Evolutionary conservation across 2,329 filamentous ascomycete genomes (phyloP).

Genomic region (Paraphoma chrysanthemicola): DNA sequence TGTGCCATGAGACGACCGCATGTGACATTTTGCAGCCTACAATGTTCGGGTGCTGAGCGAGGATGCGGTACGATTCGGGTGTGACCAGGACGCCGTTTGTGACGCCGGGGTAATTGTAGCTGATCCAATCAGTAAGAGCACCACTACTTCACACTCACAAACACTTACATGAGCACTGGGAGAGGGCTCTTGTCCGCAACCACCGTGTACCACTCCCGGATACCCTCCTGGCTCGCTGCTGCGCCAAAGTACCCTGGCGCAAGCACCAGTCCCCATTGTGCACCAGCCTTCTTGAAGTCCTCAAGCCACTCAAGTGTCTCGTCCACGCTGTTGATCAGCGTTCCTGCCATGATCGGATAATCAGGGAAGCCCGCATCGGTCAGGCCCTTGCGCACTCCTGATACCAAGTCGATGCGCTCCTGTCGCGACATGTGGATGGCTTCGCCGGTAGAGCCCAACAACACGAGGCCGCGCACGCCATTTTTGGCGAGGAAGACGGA

Average conservation of each 20-base stretch:
- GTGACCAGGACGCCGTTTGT: slow-evolving; percentile 69
- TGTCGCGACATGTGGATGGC: slow-evolving; percentile 66
- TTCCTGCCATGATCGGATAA: slow-evolving; percentile 69
- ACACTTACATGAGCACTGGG: slow-evolving; percentile 65
- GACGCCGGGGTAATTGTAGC: slow-evolving; percentile 71
- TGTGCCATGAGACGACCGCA: slow-evolving; percentile 69
- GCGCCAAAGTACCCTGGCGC: slow-evolving; percentile 71
- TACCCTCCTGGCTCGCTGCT: slow-evolving; percentile 63
- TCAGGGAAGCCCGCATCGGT: slow-evolving; percentile 63
- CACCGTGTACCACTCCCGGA: slow-evolving; percentile 66
- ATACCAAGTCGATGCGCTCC: slow-evolving; percentile 64
- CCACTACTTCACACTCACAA: not conserved
- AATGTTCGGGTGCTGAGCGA: slow-evolving; percentile 70
- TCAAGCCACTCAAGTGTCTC: slow-evolving; percentile 66
- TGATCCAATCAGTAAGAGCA: slow-evolving; percentile 33
- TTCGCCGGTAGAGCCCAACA: slow-evolving; percentile 70
- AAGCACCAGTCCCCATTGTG: slow-evolving; percentile 68
- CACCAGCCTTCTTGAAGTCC: slow-evolving; percentile 63
- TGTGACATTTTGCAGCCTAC: slow-evolving; percentile 75
- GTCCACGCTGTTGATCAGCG: slow-evolving; percentile 67
- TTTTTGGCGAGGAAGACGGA: slow-evolving; percentile 65
- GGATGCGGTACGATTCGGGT: slow-evolving; percentile 64
- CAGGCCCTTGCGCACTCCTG: slow-evolving; percentile 63
- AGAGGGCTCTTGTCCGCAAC: slow-evolving; percentile 68
- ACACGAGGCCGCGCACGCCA: slow-evolving; percentile 67